These are phyloP conservation scores for Ogataea minuta DNA, from an alignment of 805 yeast species.

Conservation along the genomic window DNA sequence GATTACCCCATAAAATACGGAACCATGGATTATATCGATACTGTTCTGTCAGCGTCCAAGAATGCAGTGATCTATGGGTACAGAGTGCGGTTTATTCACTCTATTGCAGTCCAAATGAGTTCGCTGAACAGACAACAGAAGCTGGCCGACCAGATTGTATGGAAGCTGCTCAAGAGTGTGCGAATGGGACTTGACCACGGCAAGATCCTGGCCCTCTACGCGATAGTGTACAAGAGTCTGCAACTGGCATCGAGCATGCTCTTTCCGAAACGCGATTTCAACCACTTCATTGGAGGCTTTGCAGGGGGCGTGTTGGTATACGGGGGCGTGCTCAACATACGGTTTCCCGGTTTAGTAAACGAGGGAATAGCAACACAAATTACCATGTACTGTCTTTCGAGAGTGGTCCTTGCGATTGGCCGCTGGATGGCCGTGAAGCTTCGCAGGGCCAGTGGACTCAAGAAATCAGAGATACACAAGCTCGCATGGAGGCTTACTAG, in stretches of 20 bases:
- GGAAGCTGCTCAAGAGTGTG: slow-evolving; percentile 22
- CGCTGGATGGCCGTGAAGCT: slow-evolving; percentile 40
- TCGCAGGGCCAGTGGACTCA: neutral
- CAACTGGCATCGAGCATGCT: slow-evolving; percentile 13
- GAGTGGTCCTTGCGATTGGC: slow-evolving; percentile 63
- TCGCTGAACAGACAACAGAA: slow-evolving; percentile 14
- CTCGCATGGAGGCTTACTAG: slow-evolving; percentile 59
- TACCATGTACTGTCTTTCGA: slow-evolving; percentile 68
- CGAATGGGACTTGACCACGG: slow-evolving; percentile 33
- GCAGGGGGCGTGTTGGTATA: slow-evolving; percentile 32
- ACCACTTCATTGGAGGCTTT: slow-evolving; percentile 31
- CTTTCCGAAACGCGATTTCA: slow-evolving; percentile 4
- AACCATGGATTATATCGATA: slow-evolving; percentile 5
- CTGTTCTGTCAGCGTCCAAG: slow-evolving; percentile 19
- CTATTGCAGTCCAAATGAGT: slow-evolving; percentile 29
- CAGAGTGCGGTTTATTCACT: slow-evolving; percentile 32
- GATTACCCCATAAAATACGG: slow-evolving; percentile 5
- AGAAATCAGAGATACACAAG: slow-evolving; percentile 26
- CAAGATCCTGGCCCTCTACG: slow-evolving; percentile 31
- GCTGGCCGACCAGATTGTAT: slow-evolving; percentile 12
- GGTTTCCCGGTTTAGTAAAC: slow-evolving; percentile 14
- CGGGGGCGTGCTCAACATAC: slow-evolving; percentile 28
- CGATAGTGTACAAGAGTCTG: slow-evolving; percentile 26
- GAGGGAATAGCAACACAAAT: slow-evolving; percentile 62
- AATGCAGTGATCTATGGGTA: slow-evolving; percentile 34